These are phyloP conservation scores for Xylariales sp. DNA, from an alignment of 2,329 filamentous ascomycete species.

Conservation along the genomic window DNA sequence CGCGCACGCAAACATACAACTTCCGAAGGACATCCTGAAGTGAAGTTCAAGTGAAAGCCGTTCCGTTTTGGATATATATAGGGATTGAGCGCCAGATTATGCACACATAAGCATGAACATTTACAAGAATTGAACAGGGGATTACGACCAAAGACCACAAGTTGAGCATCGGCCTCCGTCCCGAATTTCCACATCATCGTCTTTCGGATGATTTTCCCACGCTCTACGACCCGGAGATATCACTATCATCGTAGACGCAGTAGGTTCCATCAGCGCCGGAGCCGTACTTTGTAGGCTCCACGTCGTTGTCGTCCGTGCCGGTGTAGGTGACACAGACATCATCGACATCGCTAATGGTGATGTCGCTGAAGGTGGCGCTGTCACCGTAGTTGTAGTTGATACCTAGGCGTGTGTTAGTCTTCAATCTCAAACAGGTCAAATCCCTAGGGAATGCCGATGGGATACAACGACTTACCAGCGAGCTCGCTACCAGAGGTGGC, in stretches of 20 bases:
- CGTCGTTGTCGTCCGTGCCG: constrained; percentile 15
- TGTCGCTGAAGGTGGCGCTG: constrained; percentile 20
- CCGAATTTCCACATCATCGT: no score
- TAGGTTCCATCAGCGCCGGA: constrained; percentile 13
- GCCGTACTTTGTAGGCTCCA: constrained; percentile 17
- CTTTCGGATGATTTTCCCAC: no score
- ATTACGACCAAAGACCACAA: no score
- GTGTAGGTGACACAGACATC: constrained; percentile 18
- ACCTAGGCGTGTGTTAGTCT: constrained; percentile 13
- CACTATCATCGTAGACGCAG: constrained; percentile 14
- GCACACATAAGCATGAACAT: no score
- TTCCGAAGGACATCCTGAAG: no score
- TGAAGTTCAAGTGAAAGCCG: no score
- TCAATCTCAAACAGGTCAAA: background rate
- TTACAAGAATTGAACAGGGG: no score
- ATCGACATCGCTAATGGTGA: constrained; percentile 16
- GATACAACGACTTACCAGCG: constrained; percentile 9
- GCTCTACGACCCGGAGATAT: constrained; percentile 7
- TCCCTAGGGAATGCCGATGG: background rate
- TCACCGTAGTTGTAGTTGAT: constrained; percentile 37
- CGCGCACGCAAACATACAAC: no score
- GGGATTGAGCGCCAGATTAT: no score
- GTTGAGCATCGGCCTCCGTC: no score
- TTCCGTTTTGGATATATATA: no score
- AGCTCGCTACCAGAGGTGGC: constrained; percentile 25